Evolutionary conservation across 1,284 basidiomycete genomes (phyloP).

Genomic region (Ustilago xerochloae): DNA sequence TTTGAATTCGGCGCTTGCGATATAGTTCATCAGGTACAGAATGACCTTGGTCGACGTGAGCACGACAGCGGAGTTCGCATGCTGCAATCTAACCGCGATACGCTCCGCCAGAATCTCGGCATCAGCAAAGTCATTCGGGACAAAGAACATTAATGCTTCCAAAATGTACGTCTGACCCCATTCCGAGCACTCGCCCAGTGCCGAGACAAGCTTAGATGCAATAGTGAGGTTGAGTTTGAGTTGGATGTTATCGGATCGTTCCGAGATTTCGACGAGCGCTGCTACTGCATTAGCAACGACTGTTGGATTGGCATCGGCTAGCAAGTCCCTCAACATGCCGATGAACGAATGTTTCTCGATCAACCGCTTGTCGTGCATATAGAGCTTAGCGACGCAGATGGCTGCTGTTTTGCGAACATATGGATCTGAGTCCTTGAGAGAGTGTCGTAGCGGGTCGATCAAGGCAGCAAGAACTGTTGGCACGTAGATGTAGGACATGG

Average conservation of each 20-base stretch:
- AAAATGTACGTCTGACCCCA: slow-evolving; percentile 99
- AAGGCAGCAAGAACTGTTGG: slow-evolving; percentile 75
- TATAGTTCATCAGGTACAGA: slow-evolving; percentile 98
- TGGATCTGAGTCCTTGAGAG: slow-evolving; percentile 87
- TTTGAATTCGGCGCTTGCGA: slow-evolving; percentile 86
- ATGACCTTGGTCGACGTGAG: slow-evolving; percentile 94
- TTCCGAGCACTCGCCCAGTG: slow-evolving; percentile 89
- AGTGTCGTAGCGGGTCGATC: slow-evolving; percentile 84
- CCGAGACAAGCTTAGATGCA: slow-evolving; percentile 84
- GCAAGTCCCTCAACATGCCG: slow-evolving; percentile 83
- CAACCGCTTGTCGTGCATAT: slow-evolving; percentile 82
- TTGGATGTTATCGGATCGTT: slow-evolving; percentile 84
- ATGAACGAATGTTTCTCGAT: slow-evolving; percentile 88
- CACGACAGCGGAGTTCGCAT: slow-evolving; percentile 94
- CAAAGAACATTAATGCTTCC: slow-evolving; percentile 90
- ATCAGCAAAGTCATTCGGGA: slow-evolving; percentile 86
- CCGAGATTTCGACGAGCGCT: slow-evolving; percentile 88
- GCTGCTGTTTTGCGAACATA: slow-evolving; percentile 97
- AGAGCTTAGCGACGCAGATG: slow-evolving; percentile 89
- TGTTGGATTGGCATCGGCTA: slow-evolving; percentile 92
- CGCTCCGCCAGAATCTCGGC: slow-evolving; percentile 94
- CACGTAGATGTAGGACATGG: slow-evolving; percentile 91
- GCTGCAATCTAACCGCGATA: slow-evolving; percentile 88
- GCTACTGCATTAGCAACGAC: slow-evolving; percentile 95
- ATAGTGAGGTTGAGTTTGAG: slow-evolving; percentile 84